Conservation (phyloP, 345 rosid species). For the Aquilaria sinensis region DNA sequence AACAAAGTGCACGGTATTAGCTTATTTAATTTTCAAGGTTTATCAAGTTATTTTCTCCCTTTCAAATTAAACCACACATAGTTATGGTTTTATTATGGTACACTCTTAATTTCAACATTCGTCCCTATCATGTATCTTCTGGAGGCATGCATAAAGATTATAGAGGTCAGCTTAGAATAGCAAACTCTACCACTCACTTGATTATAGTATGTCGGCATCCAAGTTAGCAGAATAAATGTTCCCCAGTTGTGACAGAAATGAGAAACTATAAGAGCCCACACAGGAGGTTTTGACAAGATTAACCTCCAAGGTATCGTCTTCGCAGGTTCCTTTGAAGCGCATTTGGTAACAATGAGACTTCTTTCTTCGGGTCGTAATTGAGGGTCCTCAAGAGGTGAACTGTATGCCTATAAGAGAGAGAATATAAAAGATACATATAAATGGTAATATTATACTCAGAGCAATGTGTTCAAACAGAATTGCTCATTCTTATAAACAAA, state of each 20-base stretch:
- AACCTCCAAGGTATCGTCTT: slow-evolving; percentile 78
- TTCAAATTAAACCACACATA: too few relatives aligned
- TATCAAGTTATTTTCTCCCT: too few relatives aligned
- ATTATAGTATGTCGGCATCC: slow-evolving; percentile 97
- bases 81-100: too few relatives aligned
- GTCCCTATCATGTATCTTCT: too few relatives aligned
- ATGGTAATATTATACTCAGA: slow-evolving; percentile 1
- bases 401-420: slow-evolving; percentile 51
- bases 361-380: slow-evolving; percentile 63
- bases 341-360: slow-evolving; percentile 46
- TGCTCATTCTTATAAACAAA: background rate
- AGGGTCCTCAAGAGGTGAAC: slow-evolving; percentile 82
- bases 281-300: slow-evolving; percentile 81
- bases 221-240: slow-evolving; percentile 86
- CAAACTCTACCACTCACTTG: slow-evolving; percentile 41
- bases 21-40: too few relatives aligned
- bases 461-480: background rate
- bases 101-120: too few relatives aligned
- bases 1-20: too few relatives aligned
- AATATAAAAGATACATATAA: slow-evolving; percentile 5
- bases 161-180: background rate
- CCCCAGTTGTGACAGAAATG: slow-evolving; percentile 98
- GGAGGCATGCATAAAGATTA: background rate
- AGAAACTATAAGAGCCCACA: slow-evolving; percentile 77
- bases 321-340: slow-evolving; percentile 58